Evolutionary conservation across 2,329 filamentous ascomycete genomes (phyloP), one percentile per base, ranked within the genome.

Genomic region (Calonectria montana): DNA sequence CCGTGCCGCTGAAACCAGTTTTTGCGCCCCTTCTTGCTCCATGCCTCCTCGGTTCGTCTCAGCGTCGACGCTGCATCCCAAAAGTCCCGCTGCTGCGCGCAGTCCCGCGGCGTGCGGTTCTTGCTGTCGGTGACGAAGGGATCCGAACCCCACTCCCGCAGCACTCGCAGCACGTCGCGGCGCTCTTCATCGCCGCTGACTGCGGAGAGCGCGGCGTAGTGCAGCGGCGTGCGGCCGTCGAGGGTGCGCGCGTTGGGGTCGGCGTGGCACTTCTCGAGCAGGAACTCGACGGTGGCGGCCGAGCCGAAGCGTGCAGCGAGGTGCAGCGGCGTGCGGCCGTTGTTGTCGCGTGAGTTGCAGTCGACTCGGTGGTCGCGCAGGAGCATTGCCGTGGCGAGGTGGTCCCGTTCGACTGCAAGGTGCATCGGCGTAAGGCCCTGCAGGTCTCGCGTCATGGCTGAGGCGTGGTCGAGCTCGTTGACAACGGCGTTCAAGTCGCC

Each of bases 361-460:
- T 79, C 73, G 6, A 79, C 80, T 15, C 75, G 75, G 15, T 73
- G 75, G 63, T 82, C 81, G 12, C 80, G 74, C 7, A 83, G 77
- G 27, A 83, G 76, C 76, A 82, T 82, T n/a, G 81, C 77, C 8
- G 82, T 77, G 12, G 81, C 80, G 29, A 82, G 75, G 39, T 81
- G 74, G 62, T 83, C 82, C 1, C 80, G 76, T 35, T 83, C 80
- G 0, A 78, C 76, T 3, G 81, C 81, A 5, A 82, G 78, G 35
- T 82, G 81, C 0, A 82, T 73, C 0, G 81, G 74, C 1, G 81
- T 82, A 3, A 82, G 75, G 27, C 80, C 81, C 7, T 78, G 77
- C 4, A 75, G 69, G 41, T 82, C 81, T 43, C 80, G 80, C 3
- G 75, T 77, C 43, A 71, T 76, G 16, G 74, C 71, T 0, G 80